Evolutionary conservation across 768 basidiomycete genomes (phyloP).

Genomic region (Suillus paluster): DNA sequence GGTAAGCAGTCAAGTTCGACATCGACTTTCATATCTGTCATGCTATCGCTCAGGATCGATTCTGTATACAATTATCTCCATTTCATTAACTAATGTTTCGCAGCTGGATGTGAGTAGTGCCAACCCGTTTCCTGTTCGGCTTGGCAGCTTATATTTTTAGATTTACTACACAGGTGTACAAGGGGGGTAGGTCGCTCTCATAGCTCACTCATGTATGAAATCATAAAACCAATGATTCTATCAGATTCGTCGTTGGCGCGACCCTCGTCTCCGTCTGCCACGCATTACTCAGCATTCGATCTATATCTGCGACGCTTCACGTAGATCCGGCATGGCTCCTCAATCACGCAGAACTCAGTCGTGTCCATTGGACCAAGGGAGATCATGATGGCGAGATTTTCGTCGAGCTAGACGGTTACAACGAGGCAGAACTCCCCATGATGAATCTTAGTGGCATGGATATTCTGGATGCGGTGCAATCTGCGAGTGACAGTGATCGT

Average conservation of each 20-base stretch:
- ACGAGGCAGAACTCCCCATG: background rate
- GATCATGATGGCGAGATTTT: constrained; percentile 38
- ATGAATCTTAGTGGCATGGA: background rate
- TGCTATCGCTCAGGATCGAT: constrained; percentile 9
- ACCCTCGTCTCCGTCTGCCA: constrained; percentile 33
- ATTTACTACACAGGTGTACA: constrained; percentile 5
- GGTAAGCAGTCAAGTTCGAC: constrained; percentile 5
- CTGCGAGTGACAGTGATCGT: background rate
- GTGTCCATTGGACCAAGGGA: constrained; percentile 41
- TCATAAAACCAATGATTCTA: background rate
- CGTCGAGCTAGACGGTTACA: background rate
- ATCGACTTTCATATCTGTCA: background rate
- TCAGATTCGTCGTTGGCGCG: constrained; percentile 7
- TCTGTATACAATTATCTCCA: constrained; percentile 7
- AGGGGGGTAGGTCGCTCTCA: constrained; percentile 3
- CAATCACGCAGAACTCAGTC: constrained; percentile 46
- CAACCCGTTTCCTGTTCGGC: background rate
- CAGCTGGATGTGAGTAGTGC: background rate
- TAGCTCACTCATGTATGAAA: background rate
- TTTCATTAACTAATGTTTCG: background rate
- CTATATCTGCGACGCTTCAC: constrained; percentile 41
- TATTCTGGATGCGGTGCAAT: background rate
- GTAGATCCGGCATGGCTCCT: constrained; percentile 46
- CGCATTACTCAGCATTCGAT: constrained; percentile 42
- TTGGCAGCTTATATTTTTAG: background rate